A percentile compares a stretch with the other conserved stretches of the same genome.
Conservation (phyloP, 2,329 filamentous ascomycete species). For the Metarhizium album region DNA sequence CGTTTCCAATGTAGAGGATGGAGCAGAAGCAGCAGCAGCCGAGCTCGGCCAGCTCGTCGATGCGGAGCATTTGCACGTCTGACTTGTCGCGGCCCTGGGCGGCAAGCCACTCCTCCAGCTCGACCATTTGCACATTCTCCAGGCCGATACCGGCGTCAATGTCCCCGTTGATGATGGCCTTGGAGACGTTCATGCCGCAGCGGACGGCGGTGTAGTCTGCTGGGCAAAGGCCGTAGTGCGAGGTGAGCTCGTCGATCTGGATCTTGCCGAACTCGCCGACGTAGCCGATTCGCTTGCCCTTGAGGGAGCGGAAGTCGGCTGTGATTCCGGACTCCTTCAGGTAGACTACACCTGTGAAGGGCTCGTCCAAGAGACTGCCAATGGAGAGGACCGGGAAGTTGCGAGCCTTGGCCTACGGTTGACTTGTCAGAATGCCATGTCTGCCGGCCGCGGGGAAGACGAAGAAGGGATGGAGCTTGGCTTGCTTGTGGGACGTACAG, state of each 20-base stretch:
- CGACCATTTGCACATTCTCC: constrained; percentile 77
- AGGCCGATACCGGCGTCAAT: constrained; percentile 69
- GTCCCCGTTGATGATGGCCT: constrained; percentile 60
- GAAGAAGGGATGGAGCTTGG: too few species aligned
- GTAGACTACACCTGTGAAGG: constrained; percentile 70
- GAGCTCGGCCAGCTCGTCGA: constrained; percentile 68
- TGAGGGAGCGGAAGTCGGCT: constrained; percentile 61
- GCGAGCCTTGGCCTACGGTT: constrained; percentile 56
- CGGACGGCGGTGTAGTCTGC: constrained; percentile 66
- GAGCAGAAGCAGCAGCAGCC: constrained; percentile 80
- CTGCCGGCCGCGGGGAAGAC: too few species aligned
- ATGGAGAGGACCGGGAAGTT: constrained; percentile 63
- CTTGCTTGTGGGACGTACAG: constrained; percentile 33
- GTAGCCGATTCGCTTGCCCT: constrained; percentile 68
- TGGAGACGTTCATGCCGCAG: constrained; percentile 73
- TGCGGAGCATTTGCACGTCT: constrained; percentile 71
- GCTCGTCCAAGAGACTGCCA: constrained; percentile 66
- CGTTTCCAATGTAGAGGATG: constrained; percentile 72
- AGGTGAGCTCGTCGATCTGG: constrained; percentile 71
- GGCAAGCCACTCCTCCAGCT: constrained; percentile 66
- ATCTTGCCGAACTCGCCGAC: constrained; percentile 77
- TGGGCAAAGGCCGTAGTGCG: constrained; percentile 64
- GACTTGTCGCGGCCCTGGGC: constrained; percentile 48
- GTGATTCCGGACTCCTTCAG: constrained; percentile 66
- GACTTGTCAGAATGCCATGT: not conserved